These are phyloP conservation scores for Orbilia javanica DNA, from an alignment of 2,329 filamentous ascomycete species.

Conservation along the genomic window DNA sequence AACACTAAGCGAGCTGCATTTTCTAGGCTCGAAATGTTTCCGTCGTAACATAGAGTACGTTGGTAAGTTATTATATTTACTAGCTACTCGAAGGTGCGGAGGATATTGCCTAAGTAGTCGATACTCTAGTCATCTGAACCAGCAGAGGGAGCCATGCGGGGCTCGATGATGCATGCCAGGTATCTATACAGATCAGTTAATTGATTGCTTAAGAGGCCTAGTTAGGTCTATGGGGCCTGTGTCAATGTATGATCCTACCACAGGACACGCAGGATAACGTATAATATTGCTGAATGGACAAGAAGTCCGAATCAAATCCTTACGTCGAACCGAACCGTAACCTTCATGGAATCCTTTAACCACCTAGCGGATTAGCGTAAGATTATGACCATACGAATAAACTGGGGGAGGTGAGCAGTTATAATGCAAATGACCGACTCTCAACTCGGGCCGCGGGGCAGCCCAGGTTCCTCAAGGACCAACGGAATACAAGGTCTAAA, in stretches of 20 bases:
- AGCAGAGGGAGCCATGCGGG: not conserved
- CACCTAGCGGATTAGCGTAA: not conserved
- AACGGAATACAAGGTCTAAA: slow-evolving; percentile 29
- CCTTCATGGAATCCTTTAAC: not conserved
- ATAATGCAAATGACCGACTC: not conserved
- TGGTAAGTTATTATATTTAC: not conserved
- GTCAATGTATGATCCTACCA: slow-evolving; percentile 8
- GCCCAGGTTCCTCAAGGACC: not conserved
- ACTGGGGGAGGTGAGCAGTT: not conserved
- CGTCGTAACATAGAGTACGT: not conserved
- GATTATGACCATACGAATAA: not conserved
- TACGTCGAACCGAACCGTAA: no score
- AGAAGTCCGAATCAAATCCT: not conserved
- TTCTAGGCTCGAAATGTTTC: not conserved
- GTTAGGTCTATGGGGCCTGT: not conserved
- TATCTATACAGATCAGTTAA: not conserved
- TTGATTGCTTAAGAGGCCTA: not conserved
- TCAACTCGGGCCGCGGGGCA: not conserved
- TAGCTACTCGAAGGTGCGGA: not conserved
- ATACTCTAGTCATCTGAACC: not conserved
- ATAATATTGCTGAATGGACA: not conserved
- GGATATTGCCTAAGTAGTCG: not conserved
- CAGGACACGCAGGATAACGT: not conserved
- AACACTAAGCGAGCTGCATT: slow-evolving; percentile 43
- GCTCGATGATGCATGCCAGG: not conserved